Evolutionary conservation across 345 rosid genomes (phyloP).

Genomic region (Eucalyptus coolabah): DNA sequence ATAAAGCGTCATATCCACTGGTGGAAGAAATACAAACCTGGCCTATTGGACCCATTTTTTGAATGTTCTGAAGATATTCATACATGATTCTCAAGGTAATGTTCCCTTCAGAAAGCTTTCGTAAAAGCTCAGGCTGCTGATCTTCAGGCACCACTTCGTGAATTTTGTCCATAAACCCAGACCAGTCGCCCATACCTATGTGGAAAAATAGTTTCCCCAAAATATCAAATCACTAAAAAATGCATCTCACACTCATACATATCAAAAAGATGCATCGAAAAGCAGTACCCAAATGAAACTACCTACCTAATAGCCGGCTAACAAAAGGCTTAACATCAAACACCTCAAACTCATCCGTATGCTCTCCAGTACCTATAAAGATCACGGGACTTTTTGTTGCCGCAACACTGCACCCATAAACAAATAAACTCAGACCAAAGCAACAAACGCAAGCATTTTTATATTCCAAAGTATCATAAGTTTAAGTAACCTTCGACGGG

Average conservation of each 20-base stretch:
- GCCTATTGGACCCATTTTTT: constrained; percentile 85
- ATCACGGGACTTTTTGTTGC: constrained; percentile 93
- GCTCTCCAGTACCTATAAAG: constrained; percentile 93
- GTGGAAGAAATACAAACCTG: constrained; percentile 40
- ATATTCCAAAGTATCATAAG: background rate
- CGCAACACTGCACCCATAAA: constrained; percentile 52
- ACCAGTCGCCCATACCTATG: constrained; percentile 91
- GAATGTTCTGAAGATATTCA: constrained; percentile 66
- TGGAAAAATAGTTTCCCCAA: background rate
- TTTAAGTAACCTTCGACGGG: background rate
- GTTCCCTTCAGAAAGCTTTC: constrained; percentile 81
- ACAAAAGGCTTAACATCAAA: constrained; percentile 91
- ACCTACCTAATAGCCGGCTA: constrained; percentile 75
- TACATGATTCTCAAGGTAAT: constrained; percentile 83
- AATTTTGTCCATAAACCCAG: constrained; percentile 91
- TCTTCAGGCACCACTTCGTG: constrained; percentile 95
- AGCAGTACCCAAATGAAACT: background rate
- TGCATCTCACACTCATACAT: background rate
- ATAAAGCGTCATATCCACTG: background rate
- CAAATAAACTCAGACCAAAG: background rate
- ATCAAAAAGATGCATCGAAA: background rate
- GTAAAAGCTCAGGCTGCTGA: constrained; percentile 88
- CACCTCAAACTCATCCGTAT: constrained; percentile 88
- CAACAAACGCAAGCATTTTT: background rate
- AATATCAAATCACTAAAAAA: background rate